Evolutionary conservation across 208 protist species (phyloP).

Genomic region (Entamoeba invadens): DNA sequence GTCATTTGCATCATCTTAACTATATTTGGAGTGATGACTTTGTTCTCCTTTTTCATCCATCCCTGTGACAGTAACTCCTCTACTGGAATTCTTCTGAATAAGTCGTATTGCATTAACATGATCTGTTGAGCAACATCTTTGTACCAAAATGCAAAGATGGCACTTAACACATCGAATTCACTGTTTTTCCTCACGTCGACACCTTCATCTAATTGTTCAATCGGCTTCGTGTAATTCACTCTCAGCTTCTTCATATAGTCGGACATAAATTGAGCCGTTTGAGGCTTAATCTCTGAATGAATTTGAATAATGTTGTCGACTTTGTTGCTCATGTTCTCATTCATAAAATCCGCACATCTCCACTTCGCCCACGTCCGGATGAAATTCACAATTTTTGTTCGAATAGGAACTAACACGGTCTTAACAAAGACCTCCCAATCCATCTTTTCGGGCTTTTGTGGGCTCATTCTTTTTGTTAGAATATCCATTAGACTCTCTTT

Average conservation of each 20-base stretch:
- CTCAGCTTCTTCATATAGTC: not conserved
- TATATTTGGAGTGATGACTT: not conserved
- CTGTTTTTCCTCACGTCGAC: too few species aligned
- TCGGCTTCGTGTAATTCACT: too few species aligned
- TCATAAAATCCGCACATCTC: not conserved
- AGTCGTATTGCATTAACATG: not conserved
- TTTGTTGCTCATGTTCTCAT: not conserved
- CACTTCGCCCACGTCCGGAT: not conserved
- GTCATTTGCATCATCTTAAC: slow-evolving; percentile 8
- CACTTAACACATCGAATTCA: too few species aligned
- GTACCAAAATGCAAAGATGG: not conserved
- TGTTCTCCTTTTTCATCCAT: not conserved
- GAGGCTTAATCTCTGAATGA: not conserved
- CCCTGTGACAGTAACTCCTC: not conserved
- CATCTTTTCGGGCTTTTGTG: not conserved
- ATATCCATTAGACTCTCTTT: not conserved
- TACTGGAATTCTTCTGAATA: not conserved
- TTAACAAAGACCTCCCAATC: not conserved
- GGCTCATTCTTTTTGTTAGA: not conserved
- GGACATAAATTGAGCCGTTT: not conserved
- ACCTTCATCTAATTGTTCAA: too few species aligned
- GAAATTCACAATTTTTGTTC: not conserved
- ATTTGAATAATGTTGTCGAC: not conserved
- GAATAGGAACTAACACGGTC: not conserved
- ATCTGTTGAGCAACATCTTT: not conserved